These are phyloP conservation scores for Carpinus viminea DNA, from an alignment of 306 rosid genomes.

Conservation along the genomic window DNA sequence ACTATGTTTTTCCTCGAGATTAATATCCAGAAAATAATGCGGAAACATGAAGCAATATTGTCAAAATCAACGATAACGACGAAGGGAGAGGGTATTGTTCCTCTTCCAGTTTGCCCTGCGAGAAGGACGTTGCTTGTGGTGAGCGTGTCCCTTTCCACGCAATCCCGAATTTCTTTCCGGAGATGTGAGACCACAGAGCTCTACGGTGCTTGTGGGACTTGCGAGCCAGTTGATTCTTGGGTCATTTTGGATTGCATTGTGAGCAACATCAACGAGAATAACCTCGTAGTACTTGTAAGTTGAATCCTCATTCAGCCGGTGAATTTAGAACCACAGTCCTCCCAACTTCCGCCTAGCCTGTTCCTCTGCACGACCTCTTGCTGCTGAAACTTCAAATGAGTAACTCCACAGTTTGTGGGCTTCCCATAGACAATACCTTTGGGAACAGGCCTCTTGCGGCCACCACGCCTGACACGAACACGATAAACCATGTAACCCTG, in stretches of 20 bases:
- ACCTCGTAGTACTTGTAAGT: slow-evolving; percentile 86
- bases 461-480: slow-evolving; percentile 92
- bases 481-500: slow-evolving; percentile 90
- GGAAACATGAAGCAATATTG: slow-evolving; percentile 8
- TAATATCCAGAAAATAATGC: slow-evolving; percentile 20
- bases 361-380: slow-evolving; percentile 93
- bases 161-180: slow-evolving; percentile 77
- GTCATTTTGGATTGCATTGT: slow-evolving; percentile 70
- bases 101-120: slow-evolving; percentile 94
- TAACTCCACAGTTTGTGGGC: too few relatives aligned
- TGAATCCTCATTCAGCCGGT: slow-evolving; percentile 93
- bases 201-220: slow-evolving; percentile 88
- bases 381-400: slow-evolving; percentile 88
- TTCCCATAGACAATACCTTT: too few relatives aligned
- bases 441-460: slow-evolving; percentile 94
- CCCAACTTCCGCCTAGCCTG: slow-evolving; percentile 89
- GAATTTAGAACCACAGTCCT: slow-evolving; percentile 95
- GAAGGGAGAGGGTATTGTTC: slow-evolving; percentile 84
- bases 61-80: slow-evolving; percentile 64
- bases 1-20: slow-evolving; percentile 21
- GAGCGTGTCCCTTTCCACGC: slow-evolving; percentile 70
- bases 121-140: slow-evolving; percentile 77
- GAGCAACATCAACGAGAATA: slow-evolving; percentile 75
- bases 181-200: slow-evolving; percentile 80
- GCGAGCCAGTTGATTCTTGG: slow-evolving; percentile 88